Evolutionary conservation across 2,329 filamentous ascomycete genomes (phyloP), one percentile per base, ranked within the genome.

Genomic region (Pestalotiopsis sp.): DNA sequence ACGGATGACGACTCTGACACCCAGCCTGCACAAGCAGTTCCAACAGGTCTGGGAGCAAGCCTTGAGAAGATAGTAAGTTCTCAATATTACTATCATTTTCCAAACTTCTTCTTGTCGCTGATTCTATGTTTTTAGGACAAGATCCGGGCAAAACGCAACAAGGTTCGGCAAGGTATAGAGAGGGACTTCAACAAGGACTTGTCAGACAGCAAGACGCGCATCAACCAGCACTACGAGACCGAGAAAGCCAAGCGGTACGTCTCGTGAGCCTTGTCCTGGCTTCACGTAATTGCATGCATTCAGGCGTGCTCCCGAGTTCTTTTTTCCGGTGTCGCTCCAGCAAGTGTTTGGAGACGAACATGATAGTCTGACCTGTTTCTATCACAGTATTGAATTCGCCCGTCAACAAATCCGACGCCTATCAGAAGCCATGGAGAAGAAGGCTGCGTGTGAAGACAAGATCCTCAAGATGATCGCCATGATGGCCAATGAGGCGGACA

Each of bases 401-500:
- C 20, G 11, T 0, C 23, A 68, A 5, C 62, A 66, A 14, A 27
- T 69, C 5, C 45, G 66, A 9, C 65, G 41, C 4, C 69, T 71
- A 9, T 27, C 40, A 7, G 25, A 41, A 14, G 68, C 68, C 3
- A 65, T 71, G n/a, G 25, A 69, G 45, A 69, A 69, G 59, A 69
- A 69, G 56, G 40, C 17, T 2, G 66, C 62, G 1, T 66, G 59
- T 52, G 69, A 71, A 49, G 58, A 66, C 17, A 57, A 40, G 9
- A 69, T 69, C 3, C 13, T 66, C 5, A 61, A 52, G n/a, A 65
- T 63, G 25, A 64, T 69, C 13, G 27, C 9, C 20, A 27, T 31
- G 17, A 57, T 69, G 13, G 13, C 57, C 5, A 57, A 62, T 3
- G 68, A 69, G 6, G 36, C 36, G 4, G 25, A 20, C 23, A 49